These are phyloP conservation scores for Scalesia atractyloides DNA, from an alignment of 129 eudicot species.

Conservation along the genomic window DNA sequence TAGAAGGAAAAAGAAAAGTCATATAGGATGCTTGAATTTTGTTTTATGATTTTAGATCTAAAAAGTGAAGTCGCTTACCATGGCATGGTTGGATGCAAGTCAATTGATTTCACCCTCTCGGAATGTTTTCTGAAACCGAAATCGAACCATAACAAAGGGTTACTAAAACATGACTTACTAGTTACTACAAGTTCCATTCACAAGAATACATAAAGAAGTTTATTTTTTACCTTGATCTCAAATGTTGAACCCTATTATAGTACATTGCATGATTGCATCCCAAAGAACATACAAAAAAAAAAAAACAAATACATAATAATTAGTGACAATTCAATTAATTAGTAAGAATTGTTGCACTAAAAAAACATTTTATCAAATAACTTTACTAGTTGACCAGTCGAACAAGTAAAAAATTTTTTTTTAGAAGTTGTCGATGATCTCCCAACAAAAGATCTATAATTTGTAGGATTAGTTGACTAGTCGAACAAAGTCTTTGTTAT, in stretches of 20 bases:
- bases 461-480: no score
- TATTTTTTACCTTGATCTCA: conserved; percentile 31
- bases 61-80: conserved; percentile 46
- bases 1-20: conserved; percentile 10
- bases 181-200: not conserved
- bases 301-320: conserved; percentile 5
- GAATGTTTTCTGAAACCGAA: conserved; percentile 59
- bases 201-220: not conserved
- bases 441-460: no score
- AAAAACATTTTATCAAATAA: no score
- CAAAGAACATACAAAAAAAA: not conserved
- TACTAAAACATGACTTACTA: not conserved
- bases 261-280: conserved; percentile 1
- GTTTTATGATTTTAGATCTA: not conserved
- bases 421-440: no score
- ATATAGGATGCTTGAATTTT: not conserved
- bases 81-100: conserved; percentile 89
- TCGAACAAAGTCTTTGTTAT: not conserved
- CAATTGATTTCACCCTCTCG: conserved; percentile 73
- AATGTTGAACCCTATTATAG: conserved; percentile 22
- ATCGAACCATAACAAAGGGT: not conserved
- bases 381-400: not conserved
- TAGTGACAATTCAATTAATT: not conserved
- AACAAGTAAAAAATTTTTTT: no score
- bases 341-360: not conserved